Evolutionary conservation across 495 filamentous ascomycete species (phyloP).

Genomic region (Hypoxylon fuscum): DNA sequence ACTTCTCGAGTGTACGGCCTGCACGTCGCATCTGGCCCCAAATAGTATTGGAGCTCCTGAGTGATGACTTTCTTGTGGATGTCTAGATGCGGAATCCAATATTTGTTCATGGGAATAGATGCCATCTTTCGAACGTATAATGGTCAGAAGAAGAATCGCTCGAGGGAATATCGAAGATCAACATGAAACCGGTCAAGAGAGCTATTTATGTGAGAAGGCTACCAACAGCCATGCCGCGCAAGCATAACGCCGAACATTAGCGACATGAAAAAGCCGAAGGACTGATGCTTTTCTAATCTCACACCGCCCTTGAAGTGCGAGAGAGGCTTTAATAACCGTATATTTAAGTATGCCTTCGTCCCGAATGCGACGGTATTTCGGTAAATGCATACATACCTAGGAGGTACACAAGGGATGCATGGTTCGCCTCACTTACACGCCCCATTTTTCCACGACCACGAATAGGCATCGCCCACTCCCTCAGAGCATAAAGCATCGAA

Average conservation of each 20-base stretch:
- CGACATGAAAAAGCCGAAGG: conserved; percentile 9
- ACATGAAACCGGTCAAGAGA: conserved; percentile 23
- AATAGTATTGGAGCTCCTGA: conserved; percentile 64
- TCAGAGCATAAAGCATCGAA: conserved; percentile 22
- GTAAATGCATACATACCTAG: conserved; percentile 39
- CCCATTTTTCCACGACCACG: conserved; percentile 42
- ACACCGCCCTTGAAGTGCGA: conserved; percentile 36
- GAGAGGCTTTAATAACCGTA: conserved; percentile 37
- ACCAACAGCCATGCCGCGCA: conserved; percentile 26
- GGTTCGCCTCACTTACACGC: conserved; percentile 49
- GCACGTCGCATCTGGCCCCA: conserved; percentile 63
- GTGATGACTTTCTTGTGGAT: conserved; percentile 68
- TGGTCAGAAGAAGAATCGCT: conserved; percentile 19
- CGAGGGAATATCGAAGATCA: conserved; percentile 20
- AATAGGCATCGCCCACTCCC: conserved; percentile 33
- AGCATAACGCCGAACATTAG: conserved; percentile 26
- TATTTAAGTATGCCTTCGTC: conserved; percentile 37
- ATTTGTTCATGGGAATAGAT: conserved; percentile 58
- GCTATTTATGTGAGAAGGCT: conserved; percentile 37
- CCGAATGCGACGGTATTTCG: conserved; percentile 39
- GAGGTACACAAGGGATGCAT: conserved; percentile 40
- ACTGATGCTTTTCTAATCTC: conserved; percentile 23
- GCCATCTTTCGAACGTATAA: conserved; percentile 46
- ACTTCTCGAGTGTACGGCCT: conserved; percentile 64
- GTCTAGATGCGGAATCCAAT: conserved; percentile 65